These are phyloP conservation scores for Amaranthus palmeri DNA, from an alignment of 148 eudicot genomes.

Conservation along the genomic window DNA sequence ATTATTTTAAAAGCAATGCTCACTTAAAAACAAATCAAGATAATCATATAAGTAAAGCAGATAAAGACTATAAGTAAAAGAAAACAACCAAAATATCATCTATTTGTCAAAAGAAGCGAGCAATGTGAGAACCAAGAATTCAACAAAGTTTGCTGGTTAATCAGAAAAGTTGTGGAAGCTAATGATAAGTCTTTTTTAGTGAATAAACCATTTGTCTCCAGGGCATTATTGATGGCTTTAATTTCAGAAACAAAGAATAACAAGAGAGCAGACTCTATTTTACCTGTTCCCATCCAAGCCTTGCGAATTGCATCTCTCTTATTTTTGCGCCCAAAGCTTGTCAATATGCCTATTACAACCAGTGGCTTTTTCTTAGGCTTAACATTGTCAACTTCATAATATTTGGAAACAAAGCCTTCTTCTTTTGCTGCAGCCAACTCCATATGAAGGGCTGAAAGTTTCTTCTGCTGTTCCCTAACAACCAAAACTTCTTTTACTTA, in stretches of 20 bases:
- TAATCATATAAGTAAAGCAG: neutral
- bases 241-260: neutral
- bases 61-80: conserved; percentile 1
- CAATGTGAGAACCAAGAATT: neutral
- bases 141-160: neutral
- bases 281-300: conserved; percentile 95
- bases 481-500: conserved; percentile 19
- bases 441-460: conserved; percentile 66
- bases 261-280: conserved; percentile 6
- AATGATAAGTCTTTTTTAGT: neutral
- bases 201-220: neutral
- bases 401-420: conserved; percentile 57
- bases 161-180: neutral
- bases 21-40: neutral
- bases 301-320: conserved; percentile 80
- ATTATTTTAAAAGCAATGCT: neutral
- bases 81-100: neutral
- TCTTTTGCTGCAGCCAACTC: conserved; percentile 64
- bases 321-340: conserved; percentile 68
- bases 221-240: neutral
- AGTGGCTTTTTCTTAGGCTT: conserved; percentile 49
- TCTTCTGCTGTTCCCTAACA: conserved; percentile 76
- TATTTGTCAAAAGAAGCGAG: neutral
- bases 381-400: conserved; percentile 29
- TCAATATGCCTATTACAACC: conserved; percentile 66